Evolutionary conservation across 2,329 filamentous ascomycete species (phyloP).

Genomic region (Corniculantispora saksenae): DNA sequence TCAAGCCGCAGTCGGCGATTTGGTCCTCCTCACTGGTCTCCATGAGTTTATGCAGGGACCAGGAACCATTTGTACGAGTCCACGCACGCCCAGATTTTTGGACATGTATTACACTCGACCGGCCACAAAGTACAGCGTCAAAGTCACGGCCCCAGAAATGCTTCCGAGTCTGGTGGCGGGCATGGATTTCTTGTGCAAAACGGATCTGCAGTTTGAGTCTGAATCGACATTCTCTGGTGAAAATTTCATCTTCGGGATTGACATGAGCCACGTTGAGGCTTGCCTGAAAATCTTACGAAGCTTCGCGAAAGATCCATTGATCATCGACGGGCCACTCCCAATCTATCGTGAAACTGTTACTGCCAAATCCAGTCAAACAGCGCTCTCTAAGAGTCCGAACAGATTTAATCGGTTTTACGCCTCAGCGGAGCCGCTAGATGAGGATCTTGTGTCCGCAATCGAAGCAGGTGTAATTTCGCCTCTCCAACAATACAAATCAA

Average conservation of each 20-base stretch:
- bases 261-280: neutral
- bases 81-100: neutral
- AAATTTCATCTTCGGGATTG: neutral
- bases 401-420: constrained; percentile 99
- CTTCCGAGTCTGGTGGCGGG: constrained; percentile 86
- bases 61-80: neutral
- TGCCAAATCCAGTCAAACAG: constrained; percentile 84
- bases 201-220: constrained; percentile 99
- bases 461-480: constrained; percentile 88
- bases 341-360: constrained; percentile 96
- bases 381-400: constrained; percentile 99
- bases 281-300: neutral
- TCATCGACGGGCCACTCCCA: constrained; percentile 96
- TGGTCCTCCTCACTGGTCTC: constrained; percentile 37
- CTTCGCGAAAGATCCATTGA: constrained; percentile 87
- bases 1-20: constrained; percentile 92
- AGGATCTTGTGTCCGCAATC: constrained; percentile 88
- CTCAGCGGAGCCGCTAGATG: constrained; percentile 82
- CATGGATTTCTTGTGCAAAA: constrained; percentile 92
- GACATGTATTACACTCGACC: neutral
- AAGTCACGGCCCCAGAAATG: neutral
- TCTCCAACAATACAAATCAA: constrained; percentile 97
- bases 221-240: constrained; percentile 47
- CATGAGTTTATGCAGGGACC: neutral
- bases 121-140: neutral